A percentile compares a stretch with the other conserved stretches of the same genome.
These are phyloP conservation scores for Xylaria sp. DNA, from an alignment of 2,329 filamentous ascomycete genomes.

Conservation along the genomic window DNA sequence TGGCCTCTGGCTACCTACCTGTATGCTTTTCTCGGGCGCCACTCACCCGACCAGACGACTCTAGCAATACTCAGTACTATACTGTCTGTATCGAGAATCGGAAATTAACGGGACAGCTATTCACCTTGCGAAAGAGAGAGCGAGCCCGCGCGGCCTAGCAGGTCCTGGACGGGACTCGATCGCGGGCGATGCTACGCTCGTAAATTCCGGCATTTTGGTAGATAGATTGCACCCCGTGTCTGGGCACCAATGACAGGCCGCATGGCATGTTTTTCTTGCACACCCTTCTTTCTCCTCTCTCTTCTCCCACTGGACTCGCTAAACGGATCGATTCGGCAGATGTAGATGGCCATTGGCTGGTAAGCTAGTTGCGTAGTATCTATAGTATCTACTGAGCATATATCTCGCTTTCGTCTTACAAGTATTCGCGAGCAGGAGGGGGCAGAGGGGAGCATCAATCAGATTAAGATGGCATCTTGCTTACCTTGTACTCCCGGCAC, in stretches of 20 bases:
- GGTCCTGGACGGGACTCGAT: conserved; percentile 30
- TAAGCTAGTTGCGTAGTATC: background rate
- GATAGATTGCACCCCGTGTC: conserved; percentile 37
- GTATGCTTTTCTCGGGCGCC: conserved; percentile 1
- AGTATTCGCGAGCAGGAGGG: background rate
- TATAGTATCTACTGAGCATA: background rate
- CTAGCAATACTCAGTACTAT: background rate
- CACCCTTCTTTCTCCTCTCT: background rate
- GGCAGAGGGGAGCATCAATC: background rate
- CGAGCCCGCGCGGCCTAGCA: background rate
- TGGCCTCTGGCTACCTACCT: conserved; percentile 1
- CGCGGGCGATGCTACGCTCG: conserved; percentile 25
- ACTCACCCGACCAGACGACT: background rate
- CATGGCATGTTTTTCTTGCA: background rate
- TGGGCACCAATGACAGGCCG: conserved; percentile 31
- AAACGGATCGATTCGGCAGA: conserved; percentile 21
- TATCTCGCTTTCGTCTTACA: background rate
- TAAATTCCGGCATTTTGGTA: conserved; percentile 39
- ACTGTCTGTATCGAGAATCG: conserved; percentile 1
- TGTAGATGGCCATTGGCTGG: background rate
- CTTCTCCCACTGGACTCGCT: conserved; percentile 14
- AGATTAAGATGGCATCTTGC: background rate
- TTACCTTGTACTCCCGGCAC: conserved; percentile 7
- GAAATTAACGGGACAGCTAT: conserved; percentile 15
- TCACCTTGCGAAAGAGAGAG: background rate